A percentile compares a stretch with the other conserved stretches of the same genome.
Evolutionary conservation across 805 yeast species (phyloP).

Genomic region (Ogataea kodamae): DNA sequence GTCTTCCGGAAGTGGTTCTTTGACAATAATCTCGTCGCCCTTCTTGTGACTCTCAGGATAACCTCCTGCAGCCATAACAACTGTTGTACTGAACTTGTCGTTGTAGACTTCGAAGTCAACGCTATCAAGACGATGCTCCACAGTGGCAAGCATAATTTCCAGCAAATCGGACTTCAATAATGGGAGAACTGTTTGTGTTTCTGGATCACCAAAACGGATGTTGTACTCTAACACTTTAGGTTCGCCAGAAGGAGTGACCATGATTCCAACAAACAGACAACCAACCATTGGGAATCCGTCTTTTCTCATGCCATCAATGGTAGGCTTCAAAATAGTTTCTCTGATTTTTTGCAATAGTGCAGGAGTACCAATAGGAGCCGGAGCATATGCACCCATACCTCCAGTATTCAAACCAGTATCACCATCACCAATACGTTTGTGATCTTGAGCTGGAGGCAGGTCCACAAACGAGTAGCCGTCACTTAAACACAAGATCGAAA

Average conservation of each 20-base stretch:
- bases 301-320: slow-evolving; percentile 92
- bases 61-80: slow-evolving; percentile 95
- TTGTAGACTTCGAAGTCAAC: slow-evolving; percentile 54
- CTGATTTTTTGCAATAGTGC: slow-evolving; percentile 67
- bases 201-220: slow-evolving; percentile 99
- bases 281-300: slow-evolving; percentile 97
- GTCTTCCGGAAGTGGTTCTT: slow-evolving; percentile 44
- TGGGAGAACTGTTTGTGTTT: slow-evolving; percentile 94
- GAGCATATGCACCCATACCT: slow-evolving; percentile 99
- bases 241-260: slow-evolving; percentile 73
- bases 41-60: slow-evolving; percentile 86
- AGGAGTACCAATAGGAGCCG: slow-evolving; percentile 92
- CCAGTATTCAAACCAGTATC: slow-evolving; percentile 97
- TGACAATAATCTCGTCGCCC: slow-evolving; percentile 77
- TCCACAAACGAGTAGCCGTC: slow-evolving; percentile 92
- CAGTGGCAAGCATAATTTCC: slow-evolving; percentile 87
- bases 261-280: slow-evolving; percentile 90
- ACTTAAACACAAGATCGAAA: slow-evolving; percentile 83
- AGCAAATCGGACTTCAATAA: slow-evolving; percentile 88
- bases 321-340: slow-evolving; percentile 75
- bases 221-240: slow-evolving; percentile 96
- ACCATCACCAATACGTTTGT: slow-evolving; percentile 90
- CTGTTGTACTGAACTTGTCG: slow-evolving; percentile 77
- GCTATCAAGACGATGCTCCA: slow-evolving; percentile 89
- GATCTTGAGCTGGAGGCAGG: slow-evolving; percentile 98